A percentile compares a stretch with the other conserved stretches of the same genome.
These are phyloP conservation scores for Claviceps citrina DNA, from an alignment of 2,329 filamentous ascomycete species.

Conservation along the genomic window DNA sequence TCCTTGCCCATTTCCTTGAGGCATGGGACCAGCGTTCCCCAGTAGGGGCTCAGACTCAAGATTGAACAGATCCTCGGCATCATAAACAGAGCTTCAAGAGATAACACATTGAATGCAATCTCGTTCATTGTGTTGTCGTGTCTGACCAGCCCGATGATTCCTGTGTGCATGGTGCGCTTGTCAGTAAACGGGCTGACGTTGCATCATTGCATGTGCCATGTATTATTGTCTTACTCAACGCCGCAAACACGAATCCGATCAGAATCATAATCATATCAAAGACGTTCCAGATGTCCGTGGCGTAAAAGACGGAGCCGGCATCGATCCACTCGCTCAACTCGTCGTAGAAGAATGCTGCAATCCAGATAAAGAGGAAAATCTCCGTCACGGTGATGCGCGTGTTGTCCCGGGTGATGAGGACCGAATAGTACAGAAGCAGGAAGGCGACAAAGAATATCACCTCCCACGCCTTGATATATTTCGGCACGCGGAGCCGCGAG, in stretches of 20 bases:
- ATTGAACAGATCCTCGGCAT: slow-evolving; percentile 80
- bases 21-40: slow-evolving; percentile 78
- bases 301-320: slow-evolving; percentile 74
- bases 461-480: slow-evolving; percentile 75
- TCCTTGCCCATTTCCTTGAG: slow-evolving; percentile 91
- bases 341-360: slow-evolving; percentile 76
- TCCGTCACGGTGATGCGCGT: slow-evolving; percentile 53
- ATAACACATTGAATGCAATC: slow-evolving; percentile 74
- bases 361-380: slow-evolving; percentile 66
- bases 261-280: slow-evolving; percentile 61
- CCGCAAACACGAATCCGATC: slow-evolving; percentile 55
- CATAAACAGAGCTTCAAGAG: slow-evolving; percentile 77
- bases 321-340: slow-evolving; percentile 74
- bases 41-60: slow-evolving; percentile 75
- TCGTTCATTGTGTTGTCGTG: slow-evolving; percentile 51
- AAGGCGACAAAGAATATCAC: slow-evolving; percentile 67
- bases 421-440: slow-evolving; percentile 69
- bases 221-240: slow-evolving; percentile 47
- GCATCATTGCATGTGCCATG: too few relatives aligned
- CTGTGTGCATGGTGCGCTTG: too few relatives aligned
- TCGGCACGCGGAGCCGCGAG: slow-evolving; percentile 60
- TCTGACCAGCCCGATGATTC: slow-evolving; percentile 26
- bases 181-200: too few relatives aligned
- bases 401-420: slow-evolving; percentile 59
- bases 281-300: slow-evolving; percentile 67